phyloP scores from a whole-genome alignment of 2,329 filamentous ascomycete species.

The Verticillium isaacii region DNA sequence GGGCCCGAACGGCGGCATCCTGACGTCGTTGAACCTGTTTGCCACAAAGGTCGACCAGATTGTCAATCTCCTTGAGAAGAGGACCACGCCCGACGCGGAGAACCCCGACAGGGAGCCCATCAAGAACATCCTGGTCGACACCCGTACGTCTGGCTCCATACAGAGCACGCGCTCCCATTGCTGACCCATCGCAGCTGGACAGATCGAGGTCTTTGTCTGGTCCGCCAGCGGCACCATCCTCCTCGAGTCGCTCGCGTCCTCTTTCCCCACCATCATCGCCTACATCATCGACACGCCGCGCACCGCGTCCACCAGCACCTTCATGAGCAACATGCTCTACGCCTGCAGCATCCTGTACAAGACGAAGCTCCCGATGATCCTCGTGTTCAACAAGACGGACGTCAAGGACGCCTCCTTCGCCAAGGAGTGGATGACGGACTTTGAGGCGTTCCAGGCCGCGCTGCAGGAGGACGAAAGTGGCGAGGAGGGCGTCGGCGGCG shows the following conservation, averaged over 20 bases:
- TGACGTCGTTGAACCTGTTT: constrained; percentile 94
- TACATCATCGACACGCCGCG: constrained; percentile 97
- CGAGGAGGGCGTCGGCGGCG: constrained; percentile 65
- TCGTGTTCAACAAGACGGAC: constrained; percentile 99
- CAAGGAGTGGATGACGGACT: constrained; percentile 99
- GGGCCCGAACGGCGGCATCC: constrained; percentile 92
- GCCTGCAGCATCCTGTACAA: constrained; percentile 98
- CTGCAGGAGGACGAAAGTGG: constrained; percentile 73
- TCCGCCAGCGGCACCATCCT: constrained; percentile 92
- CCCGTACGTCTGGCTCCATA: constrained; percentile 40
- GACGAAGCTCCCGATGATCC: constrained; percentile 95
- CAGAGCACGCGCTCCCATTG: neutral
- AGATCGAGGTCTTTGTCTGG: constrained; percentile 99
- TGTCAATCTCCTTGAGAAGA: constrained; percentile 82
- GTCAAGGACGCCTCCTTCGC: constrained; percentile 87
- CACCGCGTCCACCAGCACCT: constrained; percentile 87
- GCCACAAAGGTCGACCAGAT: constrained; percentile 98
- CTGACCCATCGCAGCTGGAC: constrained; percentile 51
- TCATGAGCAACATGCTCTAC: constrained; percentile 99
- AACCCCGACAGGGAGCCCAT: constrained; percentile 60
- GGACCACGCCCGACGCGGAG: constrained; percentile 60
- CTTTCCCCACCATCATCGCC: constrained; percentile 93
- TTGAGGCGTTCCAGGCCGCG: constrained; percentile 89
- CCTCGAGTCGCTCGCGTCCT: constrained; percentile 85
- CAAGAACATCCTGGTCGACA: constrained; percentile 87